Evolutionary conservation across 2,329 filamentous ascomycete genomes (phyloP).

Genomic region (Coniochaeta sp.): DNA sequence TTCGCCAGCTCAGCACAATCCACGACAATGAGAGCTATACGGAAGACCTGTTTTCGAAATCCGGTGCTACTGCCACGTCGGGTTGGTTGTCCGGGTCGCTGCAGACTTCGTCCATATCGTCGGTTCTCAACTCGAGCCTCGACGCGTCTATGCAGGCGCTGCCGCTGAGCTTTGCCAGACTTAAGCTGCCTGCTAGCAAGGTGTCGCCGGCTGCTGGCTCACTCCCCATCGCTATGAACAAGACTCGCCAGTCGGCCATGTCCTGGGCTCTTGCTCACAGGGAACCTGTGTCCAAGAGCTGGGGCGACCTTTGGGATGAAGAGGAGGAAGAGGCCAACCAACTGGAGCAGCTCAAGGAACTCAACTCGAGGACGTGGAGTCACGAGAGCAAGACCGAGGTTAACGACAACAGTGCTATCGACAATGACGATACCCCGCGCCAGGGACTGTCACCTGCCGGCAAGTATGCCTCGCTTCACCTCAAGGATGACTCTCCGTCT

Average conservation of each 20-base stretch:
- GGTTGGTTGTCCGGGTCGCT: slow-evolving; percentile 75
- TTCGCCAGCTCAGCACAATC: slow-evolving; percentile 82
- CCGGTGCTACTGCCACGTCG: slow-evolving; percentile 57
- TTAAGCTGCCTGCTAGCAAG: slow-evolving; percentile 34
- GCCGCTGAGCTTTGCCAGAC: slow-evolving; percentile 36
- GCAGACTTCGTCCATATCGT: slow-evolving; percentile 75
- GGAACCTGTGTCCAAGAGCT: slow-evolving; percentile 89
- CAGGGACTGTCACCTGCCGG: slow-evolving; percentile 32
- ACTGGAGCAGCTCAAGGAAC: slow-evolving; percentile 51
- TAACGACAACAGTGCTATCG: slow-evolving; percentile 17
- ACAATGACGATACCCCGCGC: slow-evolving; percentile 35
- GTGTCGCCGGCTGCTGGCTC: slow-evolving; percentile 59
- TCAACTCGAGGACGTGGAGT: slow-evolving; percentile 73
- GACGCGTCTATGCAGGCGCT: slow-evolving; percentile 75
- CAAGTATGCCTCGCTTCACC: slow-evolving; percentile 29
- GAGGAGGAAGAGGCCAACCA: slow-evolving; percentile 66
- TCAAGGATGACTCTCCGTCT: slow-evolving; percentile 28
- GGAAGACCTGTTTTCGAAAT: slow-evolving; percentile 80
- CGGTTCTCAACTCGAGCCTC: slow-evolving; percentile 75
- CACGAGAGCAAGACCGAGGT: slow-evolving; percentile 56
- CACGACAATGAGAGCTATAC: slow-evolving; percentile 71
- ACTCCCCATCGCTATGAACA: slow-evolving; percentile 71
- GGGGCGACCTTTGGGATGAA: slow-evolving; percentile 97
- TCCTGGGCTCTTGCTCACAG: slow-evolving; percentile 73
- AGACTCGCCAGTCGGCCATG: slow-evolving; percentile 65